Base-by-base conservation (phyloP, 2,329 filamentous ascomycete genomes). In the Lecanoromycetidae sp. region DNA sequence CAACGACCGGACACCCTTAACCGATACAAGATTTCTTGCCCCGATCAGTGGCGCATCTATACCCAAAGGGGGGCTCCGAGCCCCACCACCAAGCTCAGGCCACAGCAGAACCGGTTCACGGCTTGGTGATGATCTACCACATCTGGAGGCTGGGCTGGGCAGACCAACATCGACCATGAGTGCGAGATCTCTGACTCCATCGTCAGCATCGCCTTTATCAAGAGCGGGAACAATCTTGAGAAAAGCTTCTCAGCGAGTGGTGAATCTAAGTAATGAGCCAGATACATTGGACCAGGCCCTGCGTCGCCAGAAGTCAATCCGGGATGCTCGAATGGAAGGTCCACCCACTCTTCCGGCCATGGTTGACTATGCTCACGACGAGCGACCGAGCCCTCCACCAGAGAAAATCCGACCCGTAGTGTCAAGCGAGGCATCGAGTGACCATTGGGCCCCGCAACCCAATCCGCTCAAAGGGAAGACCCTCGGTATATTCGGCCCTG, bases 161-260 rank as follows among this genome's bases (percentile, higher is more conserved):
- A 47, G 74, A 50, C 48, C 48, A 8, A 44, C 27, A 76, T 78
- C 60, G 76, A 80, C 45, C 20, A 63, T 66, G 50, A 60, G 61
- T 44, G 35, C 42, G 8, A 49, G 46, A 43, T 49, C 54, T 23
- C 34, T 50, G 27, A 42, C 32, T 23, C 68, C 76, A 2, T 80
- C 80, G 15, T 72, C 75, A 7, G 73, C 77, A 9, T 76, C 75
- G 17, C 81, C 83, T 15, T 63, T 88, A 44, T 76, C 74, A 20
- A 73, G 79, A 56, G 83, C 84, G 51, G 77, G 83, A 36, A 85
- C 83, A 7, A 85, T 87, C 57, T 77, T 88, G 64, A 77, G 83
- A 54, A 79, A 79, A 55, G 94, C 98, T 79, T 96, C 93, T 26
- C 88, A 95, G 67, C 86, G 91, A 69, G 88, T 98, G 47, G 91